Evolutionary conservation across 2,329 filamentous ascomycete genomes (phyloP).

Genomic region (Aschersonia sp.): DNA sequence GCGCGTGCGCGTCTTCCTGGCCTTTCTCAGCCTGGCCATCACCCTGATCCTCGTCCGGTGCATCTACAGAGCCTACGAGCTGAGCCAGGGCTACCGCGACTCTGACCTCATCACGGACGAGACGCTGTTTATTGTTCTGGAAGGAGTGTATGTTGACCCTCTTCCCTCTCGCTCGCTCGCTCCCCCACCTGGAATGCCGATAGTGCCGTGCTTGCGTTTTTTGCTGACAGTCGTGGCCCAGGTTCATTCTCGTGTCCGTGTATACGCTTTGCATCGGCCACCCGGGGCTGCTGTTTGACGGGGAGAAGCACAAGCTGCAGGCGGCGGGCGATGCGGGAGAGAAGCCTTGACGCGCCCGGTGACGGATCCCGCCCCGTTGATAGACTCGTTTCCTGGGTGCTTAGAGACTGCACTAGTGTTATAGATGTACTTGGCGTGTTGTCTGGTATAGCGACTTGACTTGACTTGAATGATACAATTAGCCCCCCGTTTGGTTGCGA

Average conservation of each 20-base stretch:
- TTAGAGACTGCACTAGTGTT: too few relatives aligned
- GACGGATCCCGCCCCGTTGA: too few relatives aligned
- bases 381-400: too few relatives aligned
- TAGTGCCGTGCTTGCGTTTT: background rate
- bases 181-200: background rate
- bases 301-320: background rate
- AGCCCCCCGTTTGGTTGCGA: too few relatives aligned
- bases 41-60: slow-evolving; percentile 45
- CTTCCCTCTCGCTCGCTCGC: background rate
- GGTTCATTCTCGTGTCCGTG: slow-evolving; percentile 19
- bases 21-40: slow-evolving; percentile 36
- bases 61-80: slow-evolving; percentile 48
- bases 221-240: slow-evolving; percentile 4
- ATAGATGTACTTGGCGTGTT: too few relatives aligned
- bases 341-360: background rate
- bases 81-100: slow-evolving; percentile 42
- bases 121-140: slow-evolving; percentile 36
- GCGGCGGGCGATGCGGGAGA: background rate
- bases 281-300: slow-evolving; percentile 14
- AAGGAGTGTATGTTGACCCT: slow-evolving; percentile 26
- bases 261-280: slow-evolving; percentile 22
- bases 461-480: too few relatives aligned
- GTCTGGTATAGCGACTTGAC: too few relatives aligned
- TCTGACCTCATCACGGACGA: slow-evolving; percentile 38
- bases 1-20: slow-evolving; percentile 29